phyloP scores from a whole-genome alignment of 331 rosid species.

The Pyrus hybrid region DNA sequence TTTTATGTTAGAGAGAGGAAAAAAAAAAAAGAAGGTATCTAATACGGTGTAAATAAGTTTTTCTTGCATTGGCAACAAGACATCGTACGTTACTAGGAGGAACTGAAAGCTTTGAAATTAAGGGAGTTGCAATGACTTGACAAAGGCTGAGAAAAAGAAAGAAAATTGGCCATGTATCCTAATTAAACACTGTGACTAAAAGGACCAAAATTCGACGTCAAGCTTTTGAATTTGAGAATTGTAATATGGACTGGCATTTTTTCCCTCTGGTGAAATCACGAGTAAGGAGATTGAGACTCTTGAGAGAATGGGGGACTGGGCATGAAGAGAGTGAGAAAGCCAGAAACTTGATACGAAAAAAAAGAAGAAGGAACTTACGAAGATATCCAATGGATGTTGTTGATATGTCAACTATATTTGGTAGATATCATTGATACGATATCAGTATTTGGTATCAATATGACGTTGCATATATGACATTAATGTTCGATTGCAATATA shows the following conservation, averaged over 20 bases:
- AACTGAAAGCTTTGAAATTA: too few species aligned
- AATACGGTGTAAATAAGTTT: background rate
- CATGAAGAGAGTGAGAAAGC: background rate
- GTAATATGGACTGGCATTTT: too few species aligned
- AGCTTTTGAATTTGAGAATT: background rate
- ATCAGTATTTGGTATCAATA: too few species aligned
- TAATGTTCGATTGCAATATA: background rate
- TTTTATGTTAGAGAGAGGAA: background rate
- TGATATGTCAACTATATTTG: background rate
- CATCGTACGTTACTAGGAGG: too few species aligned
- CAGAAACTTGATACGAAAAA: background rate
- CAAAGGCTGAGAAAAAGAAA: background rate
- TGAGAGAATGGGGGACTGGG: background rate
- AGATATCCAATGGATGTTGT: background rate
- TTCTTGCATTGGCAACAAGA: too few species aligned
- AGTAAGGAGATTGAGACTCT: background rate
- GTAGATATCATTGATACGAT: too few species aligned
- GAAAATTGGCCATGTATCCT: background rate
- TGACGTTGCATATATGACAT: background rate
- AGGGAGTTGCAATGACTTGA: background rate
- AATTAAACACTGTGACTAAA: too few species aligned
- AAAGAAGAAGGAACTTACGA: background rate
- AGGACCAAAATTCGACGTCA: background rate
- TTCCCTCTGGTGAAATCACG: background rate
- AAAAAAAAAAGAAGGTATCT: too few species aligned